Conservation (phyloP, 2,329 filamentous ascomycete genomes). For the Colletotrichum cordylinicola region DNA sequence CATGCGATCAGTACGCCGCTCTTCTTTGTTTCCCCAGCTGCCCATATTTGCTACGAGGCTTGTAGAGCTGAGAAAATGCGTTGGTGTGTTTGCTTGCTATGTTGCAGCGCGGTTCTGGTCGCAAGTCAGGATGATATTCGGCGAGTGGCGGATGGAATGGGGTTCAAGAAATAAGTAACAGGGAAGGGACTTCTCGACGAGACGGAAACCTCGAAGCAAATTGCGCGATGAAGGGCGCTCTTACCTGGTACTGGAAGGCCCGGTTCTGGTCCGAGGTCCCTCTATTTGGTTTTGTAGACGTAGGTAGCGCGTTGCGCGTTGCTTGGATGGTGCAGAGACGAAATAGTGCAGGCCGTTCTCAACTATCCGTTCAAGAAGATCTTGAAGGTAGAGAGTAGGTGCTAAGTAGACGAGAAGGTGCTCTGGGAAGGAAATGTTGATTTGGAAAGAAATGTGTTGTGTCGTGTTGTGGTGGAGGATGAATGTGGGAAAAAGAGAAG, state of each 20-base stretch:
- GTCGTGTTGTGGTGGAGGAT: not conserved
- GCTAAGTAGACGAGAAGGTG: not conserved
- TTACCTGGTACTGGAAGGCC: not conserved
- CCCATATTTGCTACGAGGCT: not conserved
- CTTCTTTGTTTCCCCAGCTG: not conserved
- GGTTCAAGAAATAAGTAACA: not conserved
- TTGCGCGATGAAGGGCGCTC: not conserved
- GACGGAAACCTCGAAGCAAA: not conserved
- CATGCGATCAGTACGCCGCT: slow-evolving; percentile 4
- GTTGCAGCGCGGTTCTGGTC: not conserved
- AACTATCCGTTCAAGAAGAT: not conserved
- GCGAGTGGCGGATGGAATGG: not conserved
- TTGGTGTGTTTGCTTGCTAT: not conserved
- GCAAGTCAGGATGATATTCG: not conserved
- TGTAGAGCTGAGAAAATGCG: not conserved
- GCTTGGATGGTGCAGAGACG: not conserved
- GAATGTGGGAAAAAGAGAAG: not conserved
- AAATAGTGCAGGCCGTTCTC: not conserved
- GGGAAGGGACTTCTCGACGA: not conserved
- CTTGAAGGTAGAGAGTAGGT: not conserved
- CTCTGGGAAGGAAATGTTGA: not conserved
- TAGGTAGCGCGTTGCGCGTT: not conserved
- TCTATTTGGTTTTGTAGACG: not conserved
- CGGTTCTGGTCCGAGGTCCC: not conserved
- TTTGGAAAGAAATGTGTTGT: not conserved